Base-by-base conservation (phyloP, 805 yeast species). In the Wickerhamiella lipophila region DNA sequence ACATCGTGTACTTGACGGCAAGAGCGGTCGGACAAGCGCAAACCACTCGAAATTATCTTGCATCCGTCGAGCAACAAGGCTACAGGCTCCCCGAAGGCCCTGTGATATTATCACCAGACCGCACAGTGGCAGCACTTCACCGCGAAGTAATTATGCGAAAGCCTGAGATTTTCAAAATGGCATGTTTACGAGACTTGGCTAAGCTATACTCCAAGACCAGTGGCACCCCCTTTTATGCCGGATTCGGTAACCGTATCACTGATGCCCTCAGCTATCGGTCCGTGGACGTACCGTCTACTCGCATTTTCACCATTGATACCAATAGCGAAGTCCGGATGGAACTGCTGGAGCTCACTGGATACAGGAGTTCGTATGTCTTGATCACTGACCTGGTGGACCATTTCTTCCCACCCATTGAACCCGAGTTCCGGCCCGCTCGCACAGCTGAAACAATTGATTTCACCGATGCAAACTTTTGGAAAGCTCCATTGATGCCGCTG, bases 111-210 rank as follows among this genome's bases (percentile, higher is more conserved):
- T 83, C 95, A 30, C 98, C 98, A 0, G 98, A 92, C 65, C 67
- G 98, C 57, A 89, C 97, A 0, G 85, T 92, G 69, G 97, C 97
- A 2, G 98, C 98, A 0, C 68, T 92, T 49, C 75, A 76, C 57
- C 73, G 98, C 54, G 98, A 92, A 62, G 94, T 92, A 23, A 89
- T 92, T 42, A 67, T 89, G 60, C 85, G 88, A 56, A 89, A 89
- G 61, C 98, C 98, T 0, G 97, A 92, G 64, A 92, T 92, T n/a
- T 92, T 92, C 71, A 92, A 92, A 60, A 92, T 92, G 88, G 95
- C 98, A 1, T 89, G 97, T 64, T 69, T 92, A 52, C 78, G 81
- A 49, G 98, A 92, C 67, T 79, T 92, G 52, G 77, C 78, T 58
- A 74, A 79, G 41, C 68, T 92, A 18, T 89, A 83, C 64, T 77